Conservation (phyloP, 371 early-diverging fungal genomes). For the Haplosporangium sp. region DNA sequence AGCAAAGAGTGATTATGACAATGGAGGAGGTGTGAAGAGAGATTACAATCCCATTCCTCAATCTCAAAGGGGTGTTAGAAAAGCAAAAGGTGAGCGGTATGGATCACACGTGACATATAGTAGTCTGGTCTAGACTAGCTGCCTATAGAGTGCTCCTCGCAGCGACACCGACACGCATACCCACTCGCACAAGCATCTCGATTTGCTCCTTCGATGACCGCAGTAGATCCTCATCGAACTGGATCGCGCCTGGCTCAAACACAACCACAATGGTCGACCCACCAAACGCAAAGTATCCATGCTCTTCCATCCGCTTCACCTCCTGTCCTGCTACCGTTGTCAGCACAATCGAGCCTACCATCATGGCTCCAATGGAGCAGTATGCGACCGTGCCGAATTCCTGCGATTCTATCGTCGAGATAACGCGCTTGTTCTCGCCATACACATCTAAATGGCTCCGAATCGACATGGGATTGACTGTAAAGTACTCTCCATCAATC, state of each 20-base stretch:
- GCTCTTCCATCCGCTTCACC: slow-evolving; percentile 79
- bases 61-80: too few species aligned
- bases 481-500: slow-evolving; percentile 82
- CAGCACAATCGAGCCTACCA: slow-evolving; percentile 86
- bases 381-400: slow-evolving; percentile 81
- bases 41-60: too few species aligned
- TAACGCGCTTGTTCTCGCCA: slow-evolving; percentile 83
- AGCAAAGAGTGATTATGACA: too few species aligned
- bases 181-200: slow-evolving; percentile 67
- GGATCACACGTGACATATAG: too few species aligned
- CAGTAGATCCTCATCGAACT: slow-evolving; percentile 77
- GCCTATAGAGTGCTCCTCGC: neutral
- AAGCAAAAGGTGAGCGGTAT: too few species aligned
- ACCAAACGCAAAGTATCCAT: slow-evolving; percentile 86
- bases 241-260: slow-evolving; percentile 71
- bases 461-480: slow-evolving; percentile 92
- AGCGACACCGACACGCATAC: slow-evolving; percentile 55
- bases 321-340: slow-evolving; percentile 66
- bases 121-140: neutral
- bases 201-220: slow-evolving; percentile 58
- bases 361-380: slow-evolving; percentile 87
- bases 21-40: too few species aligned
- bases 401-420: slow-evolving; percentile 76
- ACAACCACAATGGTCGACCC: slow-evolving; percentile 83
- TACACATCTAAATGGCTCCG: slow-evolving; percentile 82